Evolutionary conservation across 805 yeast species (phyloP).

Genomic region (Yarrowia yakushimensis): DNA sequence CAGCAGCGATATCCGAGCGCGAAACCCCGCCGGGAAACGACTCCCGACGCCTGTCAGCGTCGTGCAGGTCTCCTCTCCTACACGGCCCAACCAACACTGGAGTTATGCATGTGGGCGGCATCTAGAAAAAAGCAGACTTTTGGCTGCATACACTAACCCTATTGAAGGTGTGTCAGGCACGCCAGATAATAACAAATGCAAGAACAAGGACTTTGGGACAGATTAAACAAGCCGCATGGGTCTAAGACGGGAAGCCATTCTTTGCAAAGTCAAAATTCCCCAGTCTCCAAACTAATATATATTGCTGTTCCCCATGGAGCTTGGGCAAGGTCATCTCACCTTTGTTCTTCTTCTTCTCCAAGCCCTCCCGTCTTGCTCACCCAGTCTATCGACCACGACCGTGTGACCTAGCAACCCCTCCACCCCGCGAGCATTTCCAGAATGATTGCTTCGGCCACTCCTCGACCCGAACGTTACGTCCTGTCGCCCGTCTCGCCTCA

Average conservation of each 20-base stretch:
- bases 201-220: slow-evolving; percentile 22
- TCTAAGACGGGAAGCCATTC: slow-evolving; percentile 22
- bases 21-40: too few species aligned
- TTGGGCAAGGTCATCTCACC: neutral
- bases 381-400: neutral
- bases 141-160: slow-evolving; percentile 3
- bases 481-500: slow-evolving; percentile 22
- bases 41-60: too few species aligned
- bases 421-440: neutral
- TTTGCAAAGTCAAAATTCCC: slow-evolving; percentile 17
- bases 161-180: slow-evolving; percentile 1
- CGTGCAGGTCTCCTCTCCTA: too few species aligned
- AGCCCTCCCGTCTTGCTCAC: neutral
- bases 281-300: slow-evolving; percentile 11
- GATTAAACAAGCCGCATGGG: slow-evolving; percentile 25
- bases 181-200: slow-evolving; percentile 9
- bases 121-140: slow-evolving; percentile 17
- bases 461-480: slow-evolving; percentile 19
- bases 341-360: neutral
- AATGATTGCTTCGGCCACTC: slow-evolving; percentile 19
- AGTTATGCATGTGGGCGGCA: slow-evolving; percentile 16
- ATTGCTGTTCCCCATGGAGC: neutral
- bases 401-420: neutral
- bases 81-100: neutral
- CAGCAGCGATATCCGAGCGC: too few species aligned